Percentiles rank a stretch among this genome's conserved stretches.
Conservation (phyloP, 768 basidiomycete genomes). For the Leccinum obscurum region DNA sequence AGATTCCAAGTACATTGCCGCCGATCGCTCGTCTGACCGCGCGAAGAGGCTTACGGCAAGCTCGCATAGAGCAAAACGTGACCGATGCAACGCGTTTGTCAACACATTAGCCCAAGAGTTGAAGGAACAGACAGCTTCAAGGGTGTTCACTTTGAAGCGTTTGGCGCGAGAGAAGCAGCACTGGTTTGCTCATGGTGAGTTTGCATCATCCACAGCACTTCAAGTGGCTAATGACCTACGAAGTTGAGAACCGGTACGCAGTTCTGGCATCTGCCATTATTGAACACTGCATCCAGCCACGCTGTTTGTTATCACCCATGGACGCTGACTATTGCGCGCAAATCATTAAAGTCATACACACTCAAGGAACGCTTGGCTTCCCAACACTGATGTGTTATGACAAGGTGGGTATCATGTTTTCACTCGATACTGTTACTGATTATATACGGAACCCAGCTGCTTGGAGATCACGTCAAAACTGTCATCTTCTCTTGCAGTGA, state of each 20-base stretch:
- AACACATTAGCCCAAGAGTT: conserved; percentile 64
- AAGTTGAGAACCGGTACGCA: conserved; percentile 39
- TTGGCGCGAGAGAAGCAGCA: conserved; percentile 74
- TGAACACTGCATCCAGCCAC: conserved; percentile 91
- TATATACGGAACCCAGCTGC: conserved; percentile 52
- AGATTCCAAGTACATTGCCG: conserved; percentile 57
- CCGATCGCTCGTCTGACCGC: conserved; percentile 74
- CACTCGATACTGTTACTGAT: conserved; percentile 1
- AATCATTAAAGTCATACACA: conserved; percentile 86
- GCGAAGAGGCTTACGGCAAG: conserved; percentile 55
- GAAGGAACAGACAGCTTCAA: conserved; percentile 72
- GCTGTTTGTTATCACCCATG: conserved; percentile 91
- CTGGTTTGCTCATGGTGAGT: conserved; percentile 73
- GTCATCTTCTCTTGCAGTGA: conserved; percentile 93
- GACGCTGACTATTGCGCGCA: conserved; percentile 95
- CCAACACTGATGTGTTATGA: conserved; percentile 84
- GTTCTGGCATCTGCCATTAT: conserved; percentile 64
- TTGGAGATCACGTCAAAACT: conserved; percentile 81
- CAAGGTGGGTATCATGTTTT: conserved; percentile 47
- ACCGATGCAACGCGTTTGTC: conserved; percentile 64
- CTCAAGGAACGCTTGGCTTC: conserved; percentile 87
- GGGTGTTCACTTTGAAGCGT: conserved; percentile 75
- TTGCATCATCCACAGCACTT: neutral
- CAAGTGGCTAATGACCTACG: conserved; percentile 8
- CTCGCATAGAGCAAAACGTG: conserved; percentile 60